Base-by-base conservation (phyloP, 1,139 yeast genomes). In the Saccharomycopsis phalli region DNA sequence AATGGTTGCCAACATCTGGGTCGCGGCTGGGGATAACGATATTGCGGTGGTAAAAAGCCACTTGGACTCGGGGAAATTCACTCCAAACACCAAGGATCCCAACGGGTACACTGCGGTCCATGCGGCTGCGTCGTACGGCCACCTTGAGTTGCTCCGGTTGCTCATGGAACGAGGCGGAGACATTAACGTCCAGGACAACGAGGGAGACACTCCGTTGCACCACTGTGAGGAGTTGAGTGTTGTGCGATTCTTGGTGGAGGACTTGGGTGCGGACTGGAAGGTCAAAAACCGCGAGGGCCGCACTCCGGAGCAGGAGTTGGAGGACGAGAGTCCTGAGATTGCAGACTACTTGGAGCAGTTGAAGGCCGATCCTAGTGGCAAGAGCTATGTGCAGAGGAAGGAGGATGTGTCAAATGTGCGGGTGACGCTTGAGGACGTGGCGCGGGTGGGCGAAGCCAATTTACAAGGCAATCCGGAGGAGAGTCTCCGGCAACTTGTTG, bases 71-170 rank as follows among this genome's bases (percentile, higher is more conserved):
- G 81, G 80, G 0, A 55, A 62, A 11, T 69, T 66, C 48, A 66
- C 76, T 1, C 73, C 95, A 2, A 80, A 84, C 54, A 71, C 80
- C 16, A 76, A 80, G 50, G 98, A 91, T 57, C 81, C 86, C 1
- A 86, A 87, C 53, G 98, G 98, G 0, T 91, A 91, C 60, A 88
- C 97, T 0, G 94, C 97, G 10, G 70, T 91, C 22, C 98, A 91
- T 58, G 98, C 98, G 1, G 96, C 97, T 3, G 94, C 94, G 3
- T 81, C 96, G 1, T 91, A 91, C 57, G 93, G 93, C 4, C 91
- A 91, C 55, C 53, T 63, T 6, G 87, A 80, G 7, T 63, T 93
- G 36, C 63, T 93, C 38, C 60, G 63, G 42, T 70, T 68, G 46
- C 67, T 91, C 40, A 62, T 84, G 18, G 58, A 53, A 10, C 57